These are phyloP conservation scores for Polychaeton citri DNA, from an alignment of 2,329 filamentous ascomycete species.

Conservation along the genomic window DNA sequence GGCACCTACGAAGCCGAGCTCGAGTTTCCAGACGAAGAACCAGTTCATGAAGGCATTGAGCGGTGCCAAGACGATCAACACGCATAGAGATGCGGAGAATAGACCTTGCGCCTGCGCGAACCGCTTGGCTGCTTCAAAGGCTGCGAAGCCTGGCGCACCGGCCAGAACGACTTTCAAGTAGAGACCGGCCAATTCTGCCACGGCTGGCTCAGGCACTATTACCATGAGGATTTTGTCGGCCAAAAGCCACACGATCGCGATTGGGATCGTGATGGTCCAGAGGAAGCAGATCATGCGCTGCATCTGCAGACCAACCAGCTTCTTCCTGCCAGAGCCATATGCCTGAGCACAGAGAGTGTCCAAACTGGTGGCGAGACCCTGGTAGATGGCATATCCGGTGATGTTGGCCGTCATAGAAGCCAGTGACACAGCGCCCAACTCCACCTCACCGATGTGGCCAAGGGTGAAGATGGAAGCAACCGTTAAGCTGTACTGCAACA, in stretches of 20 bases:
- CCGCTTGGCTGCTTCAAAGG: constrained; percentile 68
- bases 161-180: constrained; percentile 57
- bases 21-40: constrained; percentile 57
- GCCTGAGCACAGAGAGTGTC: constrained; percentile 89
- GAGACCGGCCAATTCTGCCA: constrained; percentile 55
- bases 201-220: constrained; percentile 57
- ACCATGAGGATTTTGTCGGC: constrained; percentile 47
- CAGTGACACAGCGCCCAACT: constrained; percentile 32
- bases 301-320: constrained; percentile 70
- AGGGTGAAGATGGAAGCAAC: constrained; percentile 32
- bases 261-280: constrained; percentile 57
- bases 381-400: constrained; percentile 31
- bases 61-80: constrained; percentile 66
- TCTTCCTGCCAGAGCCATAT: constrained; percentile 77
- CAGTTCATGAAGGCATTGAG: constrained; percentile 70
- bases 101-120: constrained; percentile 80
- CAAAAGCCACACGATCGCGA: constrained; percentile 56
- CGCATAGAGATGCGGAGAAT: constrained; percentile 68
- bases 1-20: constrained; percentile 60
- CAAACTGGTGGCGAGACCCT: constrained; percentile 65
- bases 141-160: constrained; percentile 61
- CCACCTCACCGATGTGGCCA: constrained; percentile 32
- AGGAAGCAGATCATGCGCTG: constrained; percentile 71
- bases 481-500: constrained; percentile 33
- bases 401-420: constrained; percentile 34